Conservation (phyloP, 768 basidiomycete species). For the Russula olivacea region DNA sequence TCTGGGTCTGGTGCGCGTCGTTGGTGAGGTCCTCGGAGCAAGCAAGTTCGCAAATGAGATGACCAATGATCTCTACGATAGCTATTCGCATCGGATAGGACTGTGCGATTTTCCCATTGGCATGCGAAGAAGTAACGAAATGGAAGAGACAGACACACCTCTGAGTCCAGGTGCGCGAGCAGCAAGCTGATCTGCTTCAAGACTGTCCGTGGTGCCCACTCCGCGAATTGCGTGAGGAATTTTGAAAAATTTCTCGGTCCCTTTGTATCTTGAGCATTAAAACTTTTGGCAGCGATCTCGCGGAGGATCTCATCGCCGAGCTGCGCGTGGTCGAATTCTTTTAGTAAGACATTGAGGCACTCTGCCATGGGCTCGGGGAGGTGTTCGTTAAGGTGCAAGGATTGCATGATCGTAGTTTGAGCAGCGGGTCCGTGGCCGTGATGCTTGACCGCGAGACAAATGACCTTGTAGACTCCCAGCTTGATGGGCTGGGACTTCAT, state of each 20-base stretch:
- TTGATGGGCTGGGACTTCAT: conserved; percentile 77
- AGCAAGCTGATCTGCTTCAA: conserved; percentile 87
- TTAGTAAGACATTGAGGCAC: conserved; percentile 67
- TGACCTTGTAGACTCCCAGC: conserved; percentile 75
- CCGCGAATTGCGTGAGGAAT: conserved; percentile 77
- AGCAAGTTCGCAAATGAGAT: conserved; percentile 77
- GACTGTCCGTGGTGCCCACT: conserved; percentile 71
- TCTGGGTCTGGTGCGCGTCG: conserved; percentile 46
- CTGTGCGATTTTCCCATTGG: conserved; percentile 35
- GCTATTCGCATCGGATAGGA: conserved; percentile 96
- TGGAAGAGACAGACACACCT: conserved; percentile 43
- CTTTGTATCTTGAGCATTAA: conserved; percentile 79
- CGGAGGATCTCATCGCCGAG: conserved; percentile 88
- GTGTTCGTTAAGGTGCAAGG: conserved; percentile 90
- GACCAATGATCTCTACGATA: conserved; percentile 83
- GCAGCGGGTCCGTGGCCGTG: conserved; percentile 80
- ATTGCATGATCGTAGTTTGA: conserved; percentile 87
- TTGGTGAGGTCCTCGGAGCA: conserved; percentile 43
- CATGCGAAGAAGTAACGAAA: neutral
- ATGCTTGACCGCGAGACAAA: conserved; percentile 88
- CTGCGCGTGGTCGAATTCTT: conserved; percentile 84
- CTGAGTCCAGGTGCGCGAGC: conserved; percentile 82
- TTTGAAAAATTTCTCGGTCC: conserved; percentile 78
- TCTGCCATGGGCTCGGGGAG: conserved; percentile 93
- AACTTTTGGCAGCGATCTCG: conserved; percentile 75